These are phyloP conservation scores for Monosporascus ibericus DNA, from an alignment of 2,329 filamentous ascomycete species.

Conservation along the genomic window DNA sequence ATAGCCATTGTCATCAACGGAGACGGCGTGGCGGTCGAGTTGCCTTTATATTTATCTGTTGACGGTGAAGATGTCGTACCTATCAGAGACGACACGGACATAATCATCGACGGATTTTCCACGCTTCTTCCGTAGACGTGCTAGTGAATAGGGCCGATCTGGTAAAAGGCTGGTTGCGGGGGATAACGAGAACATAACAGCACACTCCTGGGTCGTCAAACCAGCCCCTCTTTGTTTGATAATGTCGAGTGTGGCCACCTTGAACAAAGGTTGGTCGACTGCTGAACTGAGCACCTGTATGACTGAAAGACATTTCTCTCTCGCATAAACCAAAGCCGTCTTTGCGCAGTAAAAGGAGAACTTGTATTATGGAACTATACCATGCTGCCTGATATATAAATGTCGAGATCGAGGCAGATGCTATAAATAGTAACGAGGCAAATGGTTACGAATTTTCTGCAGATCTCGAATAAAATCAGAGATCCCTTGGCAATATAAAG, in stretches of 20 bases:
- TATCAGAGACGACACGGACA: constrained; percentile 1
- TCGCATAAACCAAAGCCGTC: neutral
- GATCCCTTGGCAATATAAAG: no score
- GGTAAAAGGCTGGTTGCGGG: neutral
- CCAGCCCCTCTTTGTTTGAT: neutral
- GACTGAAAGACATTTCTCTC: neutral
- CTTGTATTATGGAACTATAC: no score
- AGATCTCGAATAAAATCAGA: no score
- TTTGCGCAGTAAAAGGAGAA: no score
- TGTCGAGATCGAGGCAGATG: no score
- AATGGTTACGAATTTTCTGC: no score
- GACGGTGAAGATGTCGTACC: constrained; percentile 4
- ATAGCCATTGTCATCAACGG: constrained; percentile 4
- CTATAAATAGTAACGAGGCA: no score
- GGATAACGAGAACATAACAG: neutral
- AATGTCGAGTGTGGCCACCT: neutral
- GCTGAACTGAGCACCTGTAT: neutral
- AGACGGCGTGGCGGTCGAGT: constrained; percentile 1
- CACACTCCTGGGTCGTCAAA: neutral
- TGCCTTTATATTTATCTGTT: neutral
- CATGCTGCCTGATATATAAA: no score
- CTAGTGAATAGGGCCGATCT: neutral
- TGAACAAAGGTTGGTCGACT: neutral
- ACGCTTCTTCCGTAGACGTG: constrained; percentile 1
- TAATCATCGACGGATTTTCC: constrained; percentile 8